Evolutionary conservation across 108 stramenopile species (phyloP).

Genomic region (Pseudonitzschia multistriata): DNA sequence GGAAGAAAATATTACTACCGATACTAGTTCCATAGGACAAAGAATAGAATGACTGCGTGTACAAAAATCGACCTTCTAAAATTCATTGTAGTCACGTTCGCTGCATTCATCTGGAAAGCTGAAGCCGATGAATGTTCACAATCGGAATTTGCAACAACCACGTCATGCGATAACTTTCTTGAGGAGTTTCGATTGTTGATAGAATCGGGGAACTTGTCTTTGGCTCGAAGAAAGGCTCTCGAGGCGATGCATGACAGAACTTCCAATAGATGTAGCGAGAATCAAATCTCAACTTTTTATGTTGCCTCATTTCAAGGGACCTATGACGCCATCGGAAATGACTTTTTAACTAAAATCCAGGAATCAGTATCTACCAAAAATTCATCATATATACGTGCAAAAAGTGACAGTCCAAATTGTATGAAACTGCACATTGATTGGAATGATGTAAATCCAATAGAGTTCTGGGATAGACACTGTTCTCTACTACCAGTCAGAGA

Average conservation of each 20-base stretch:
- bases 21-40: too few species aligned
- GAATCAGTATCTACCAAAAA: neutral
- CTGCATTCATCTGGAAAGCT: neutral
- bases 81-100: neutral
- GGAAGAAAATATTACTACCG: too few species aligned
- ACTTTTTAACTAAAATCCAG: neutral
- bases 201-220: constrained; percentile 5
- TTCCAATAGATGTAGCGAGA: neutral
- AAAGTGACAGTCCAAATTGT: constrained; percentile 7
- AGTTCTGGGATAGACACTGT: constrained; percentile 19
- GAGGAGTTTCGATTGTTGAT: neutral
- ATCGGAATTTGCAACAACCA: neutral
- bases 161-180: neutral
- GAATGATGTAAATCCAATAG: constrained; percentile 3
- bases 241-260: neutral
- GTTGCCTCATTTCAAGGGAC: neutral
- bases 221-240: constrained; percentile 11
- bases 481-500: constrained; percentile 9
- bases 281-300: constrained; percentile 1
- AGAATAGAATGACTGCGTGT: neutral
- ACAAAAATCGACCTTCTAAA: neutral
- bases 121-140: neutral
- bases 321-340: neutral
- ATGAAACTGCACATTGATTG: neutral
- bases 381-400: neutral